Conservation (phyloP, 1,284 basidiomycete species). For the Entoloma clypeatum region DNA sequence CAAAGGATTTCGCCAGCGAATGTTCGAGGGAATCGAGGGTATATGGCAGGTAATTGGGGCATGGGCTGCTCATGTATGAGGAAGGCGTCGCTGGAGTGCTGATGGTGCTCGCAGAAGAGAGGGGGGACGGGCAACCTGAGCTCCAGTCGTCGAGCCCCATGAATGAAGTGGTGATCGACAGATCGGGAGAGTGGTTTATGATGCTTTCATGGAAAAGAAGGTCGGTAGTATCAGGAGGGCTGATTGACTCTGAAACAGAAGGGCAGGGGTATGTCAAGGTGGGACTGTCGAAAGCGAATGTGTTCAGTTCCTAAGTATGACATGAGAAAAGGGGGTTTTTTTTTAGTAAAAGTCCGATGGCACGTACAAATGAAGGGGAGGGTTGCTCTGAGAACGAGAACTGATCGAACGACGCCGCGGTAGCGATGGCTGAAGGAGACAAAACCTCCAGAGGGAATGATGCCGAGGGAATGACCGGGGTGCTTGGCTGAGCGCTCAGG, state of each 20-base stretch:
- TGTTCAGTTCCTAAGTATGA: slow-evolving; percentile 39
- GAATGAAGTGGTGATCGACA: slow-evolving; percentile 30
- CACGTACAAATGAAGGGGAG: slow-evolving; percentile 19
- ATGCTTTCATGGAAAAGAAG: slow-evolving; percentile 16
- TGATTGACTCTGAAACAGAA: slow-evolving; percentile 21
- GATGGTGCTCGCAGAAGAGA: slow-evolving; percentile 26
- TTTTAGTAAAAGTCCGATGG: neutral
- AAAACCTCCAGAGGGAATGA: slow-evolving; percentile 8
- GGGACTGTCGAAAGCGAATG: slow-evolving; percentile 46
- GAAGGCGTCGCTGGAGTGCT: slow-evolving; percentile 32
- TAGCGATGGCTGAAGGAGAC: slow-evolving; percentile 9
- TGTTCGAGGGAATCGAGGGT: slow-evolving; percentile 25
- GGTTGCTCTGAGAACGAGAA: slow-evolving; percentile 13
- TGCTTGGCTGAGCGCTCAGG: slow-evolving; percentile 23
- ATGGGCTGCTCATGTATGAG: slow-evolving; percentile 25
- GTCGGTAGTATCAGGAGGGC: slow-evolving; percentile 10
- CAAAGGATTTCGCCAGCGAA: slow-evolving; percentile 23
- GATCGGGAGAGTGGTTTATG: slow-evolving; percentile 17
- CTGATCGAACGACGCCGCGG: slow-evolving; percentile 18
- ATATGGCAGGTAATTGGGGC: slow-evolving; percentile 22
- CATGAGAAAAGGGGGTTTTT: slow-evolving; percentile 22
- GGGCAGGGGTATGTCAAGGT: slow-evolving; percentile 20
- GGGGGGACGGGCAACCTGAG: slow-evolving; percentile 28
- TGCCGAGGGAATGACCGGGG: slow-evolving; percentile 5
- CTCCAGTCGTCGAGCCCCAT: slow-evolving; percentile 29